Evolutionary conservation across 768 basidiomycete genomes (phyloP), one percentile per base, ranked within the genome.

Genomic region (Pisolithus microcarpus): DNA sequence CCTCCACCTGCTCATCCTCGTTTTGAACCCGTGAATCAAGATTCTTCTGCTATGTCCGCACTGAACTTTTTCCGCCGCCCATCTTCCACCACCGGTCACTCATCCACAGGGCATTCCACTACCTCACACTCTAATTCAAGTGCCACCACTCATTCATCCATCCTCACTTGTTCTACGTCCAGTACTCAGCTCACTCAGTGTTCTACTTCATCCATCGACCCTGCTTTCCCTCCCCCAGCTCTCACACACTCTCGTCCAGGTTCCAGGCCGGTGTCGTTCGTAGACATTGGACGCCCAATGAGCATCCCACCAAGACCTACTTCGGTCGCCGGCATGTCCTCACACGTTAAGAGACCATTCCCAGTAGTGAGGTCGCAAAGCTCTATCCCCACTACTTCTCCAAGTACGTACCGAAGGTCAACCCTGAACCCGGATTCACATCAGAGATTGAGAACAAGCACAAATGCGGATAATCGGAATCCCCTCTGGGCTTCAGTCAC

Each of bases 151-250:
- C 30, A 46, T n/a, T 46, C 45, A 4, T 21, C 19, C 31, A 46
- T 23, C 30, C n/a, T 44, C 24, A 44, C 43, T 18, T 4, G 28
- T 28, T 23, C 24, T 26, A 28, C 24, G 11, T n/a, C 43, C 43
- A 44, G 43, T n/a, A 44, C 43, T 16, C 43, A 44, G 43, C 43
- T 44, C 13, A 44, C 43, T 2, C 43, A 44, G 16, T 28, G n/a
- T 26, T 44, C 52, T 23, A 19, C 9, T 6, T 13, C 50, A 30
- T 6, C 31, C 18, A 15, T 13, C 9, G 5, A 24, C 34, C 4
- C 52, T 28, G 15, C 46, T 5, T 51, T 38, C 46, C 65, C 49
- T 2, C 62, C 66, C 0, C 65, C 56, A 21, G 56, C 66, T 28
- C 57, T 56, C 19, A 61, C 57, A 18, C 53, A 54, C 42, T 48